Conservation (phyloP, 768 basidiomycete species). For the Agrocybe praecox region DNA sequence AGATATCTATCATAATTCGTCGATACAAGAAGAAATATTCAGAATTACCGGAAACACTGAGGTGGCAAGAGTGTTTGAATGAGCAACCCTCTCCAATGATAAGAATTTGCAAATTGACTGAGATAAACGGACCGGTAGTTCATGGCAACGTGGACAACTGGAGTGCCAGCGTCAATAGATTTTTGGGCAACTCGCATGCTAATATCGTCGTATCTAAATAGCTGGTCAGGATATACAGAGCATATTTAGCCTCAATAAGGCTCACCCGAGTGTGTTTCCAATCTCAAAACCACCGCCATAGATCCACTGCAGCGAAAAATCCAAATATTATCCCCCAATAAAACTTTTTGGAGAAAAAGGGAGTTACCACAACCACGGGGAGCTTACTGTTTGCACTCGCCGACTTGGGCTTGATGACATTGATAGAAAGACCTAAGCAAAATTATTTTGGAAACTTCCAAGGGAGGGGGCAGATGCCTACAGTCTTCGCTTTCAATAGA, state of each 20-base stretch:
- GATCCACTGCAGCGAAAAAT: slow-evolving; percentile 14
- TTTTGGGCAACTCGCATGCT: slow-evolving; percentile 12
- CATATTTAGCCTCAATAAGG: not conserved
- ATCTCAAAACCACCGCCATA: slow-evolving; percentile 17
- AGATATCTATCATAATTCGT: not conserved
- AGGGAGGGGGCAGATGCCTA: not conserved
- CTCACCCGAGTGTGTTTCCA: slow-evolving; percentile 6
- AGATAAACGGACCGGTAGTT: slow-evolving; percentile 18
- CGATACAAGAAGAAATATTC: too few species aligned
- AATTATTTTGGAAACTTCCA: not conserved
- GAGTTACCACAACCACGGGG: slow-evolving; percentile 18
- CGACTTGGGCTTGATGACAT: slow-evolving; percentile 13
- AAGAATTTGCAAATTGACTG: not conserved
- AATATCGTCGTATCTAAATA: slow-evolving; percentile 7
- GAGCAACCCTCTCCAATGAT: not conserved
- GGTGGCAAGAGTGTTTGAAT: too few species aligned
- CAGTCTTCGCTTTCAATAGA: not conserved
- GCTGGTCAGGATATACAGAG: too few species aligned
- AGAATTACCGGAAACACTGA: not conserved
- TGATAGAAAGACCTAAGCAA: slow-evolving; percentile 15
- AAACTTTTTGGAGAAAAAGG: too few species aligned
- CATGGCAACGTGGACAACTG: slow-evolving; percentile 19
- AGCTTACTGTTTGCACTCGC: slow-evolving; percentile 6
- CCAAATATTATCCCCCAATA: not conserved
- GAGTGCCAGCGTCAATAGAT: slow-evolving; percentile 13